These are phyloP conservation scores for Bondarzewia mesenterica DNA, from an alignment of 1,284 basidiomycete genomes.

Conservation along the genomic window DNA sequence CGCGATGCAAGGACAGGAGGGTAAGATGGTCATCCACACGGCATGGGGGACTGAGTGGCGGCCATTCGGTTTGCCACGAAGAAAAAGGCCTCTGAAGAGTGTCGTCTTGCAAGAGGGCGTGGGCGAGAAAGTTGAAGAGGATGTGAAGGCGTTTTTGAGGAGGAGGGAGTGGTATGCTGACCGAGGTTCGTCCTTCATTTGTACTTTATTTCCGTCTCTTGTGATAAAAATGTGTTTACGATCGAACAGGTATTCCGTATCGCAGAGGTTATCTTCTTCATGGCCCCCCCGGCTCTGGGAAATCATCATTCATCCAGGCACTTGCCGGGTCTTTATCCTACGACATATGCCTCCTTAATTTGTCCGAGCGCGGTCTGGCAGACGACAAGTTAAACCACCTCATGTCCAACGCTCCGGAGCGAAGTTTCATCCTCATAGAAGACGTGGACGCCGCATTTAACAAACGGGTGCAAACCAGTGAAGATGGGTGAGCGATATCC, in stretches of 20 bases:
- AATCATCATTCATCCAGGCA: slow-evolving; percentile 98
- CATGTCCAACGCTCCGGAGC: slow-evolving; percentile 87
- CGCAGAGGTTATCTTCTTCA: slow-evolving; percentile 92
- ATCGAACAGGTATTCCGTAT: slow-evolving; percentile 85
- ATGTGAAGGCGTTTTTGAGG: slow-evolving; percentile 78
- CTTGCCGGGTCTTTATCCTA: slow-evolving; percentile 89
- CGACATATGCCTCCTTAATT: slow-evolving; percentile 94
- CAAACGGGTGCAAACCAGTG: slow-evolving; percentile 79
- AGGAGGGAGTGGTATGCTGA: slow-evolving; percentile 95
- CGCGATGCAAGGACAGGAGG: slow-evolving; percentile 82
- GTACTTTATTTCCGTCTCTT: no score
- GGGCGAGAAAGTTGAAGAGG: slow-evolving; percentile 71
- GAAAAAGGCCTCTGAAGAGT: slow-evolving; percentile 81
- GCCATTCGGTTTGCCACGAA: slow-evolving; percentile 89
- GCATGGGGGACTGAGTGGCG: slow-evolving; percentile 97
- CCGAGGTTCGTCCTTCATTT: slow-evolving; percentile 54
- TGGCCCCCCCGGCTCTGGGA: slow-evolving; percentile 96
- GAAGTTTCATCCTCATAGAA: slow-evolving; percentile 90
- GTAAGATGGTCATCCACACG: slow-evolving; percentile 93
- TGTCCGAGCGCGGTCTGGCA: slow-evolving; percentile 92
- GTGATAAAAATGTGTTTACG: slow-evolving; percentile 7
- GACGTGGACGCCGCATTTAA: slow-evolving; percentile 99
- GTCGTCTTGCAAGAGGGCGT: slow-evolving; percentile 86
- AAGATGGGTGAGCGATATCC: slow-evolving; percentile 72
- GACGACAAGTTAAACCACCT: slow-evolving; percentile 97